Conservation (phyloP, 495 filamentous ascomycete genomes). For the Hypomontagnella submonticulosa region DNA sequence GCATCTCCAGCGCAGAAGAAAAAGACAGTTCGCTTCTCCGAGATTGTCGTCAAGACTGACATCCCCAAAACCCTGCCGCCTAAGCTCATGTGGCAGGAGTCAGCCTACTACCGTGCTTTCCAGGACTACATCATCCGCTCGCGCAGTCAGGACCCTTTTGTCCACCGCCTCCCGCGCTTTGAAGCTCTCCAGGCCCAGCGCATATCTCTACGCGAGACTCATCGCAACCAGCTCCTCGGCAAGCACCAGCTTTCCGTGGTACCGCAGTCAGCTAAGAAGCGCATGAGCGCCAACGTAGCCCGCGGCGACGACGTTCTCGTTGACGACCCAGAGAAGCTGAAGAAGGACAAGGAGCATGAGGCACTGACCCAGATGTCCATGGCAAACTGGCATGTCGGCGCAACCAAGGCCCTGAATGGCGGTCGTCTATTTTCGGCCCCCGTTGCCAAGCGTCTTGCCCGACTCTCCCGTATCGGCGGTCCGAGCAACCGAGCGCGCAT, state of each 20-base stretch:
- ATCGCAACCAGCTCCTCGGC: constrained; percentile 78
- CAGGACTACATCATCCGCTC: constrained; percentile 71
- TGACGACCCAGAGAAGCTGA: constrained; percentile 68
- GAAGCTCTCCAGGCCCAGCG: constrained; percentile 89
- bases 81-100: constrained; percentile 69
- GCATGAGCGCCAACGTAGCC: constrained; percentile 68
- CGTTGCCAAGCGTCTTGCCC: constrained; percentile 68
- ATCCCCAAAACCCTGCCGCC: constrained; percentile 58
- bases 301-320: constrained; percentile 64
- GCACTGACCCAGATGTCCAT: constrained; percentile 79
- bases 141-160: constrained; percentile 75
- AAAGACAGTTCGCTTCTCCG: constrained; percentile 82
- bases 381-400: constrained; percentile 83
- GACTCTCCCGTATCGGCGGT: constrained; percentile 61
- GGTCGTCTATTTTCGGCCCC: constrained; percentile 84
- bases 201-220: constrained; percentile 69
- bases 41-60: constrained; percentile 61
- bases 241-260: constrained; percentile 74
- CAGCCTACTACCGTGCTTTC: constrained; percentile 93
- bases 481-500: constrained; percentile 69
- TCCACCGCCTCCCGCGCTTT: constrained; percentile 84
- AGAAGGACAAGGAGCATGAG: constrained; percentile 81
- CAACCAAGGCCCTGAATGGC: constrained; percentile 78
- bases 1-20: constrained; percentile 59
- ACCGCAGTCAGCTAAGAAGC: constrained; percentile 65